Evolutionary conservation across 2,329 filamentous ascomycete species (phyloP).

Genomic region (Blastomyces percursus): DNA sequence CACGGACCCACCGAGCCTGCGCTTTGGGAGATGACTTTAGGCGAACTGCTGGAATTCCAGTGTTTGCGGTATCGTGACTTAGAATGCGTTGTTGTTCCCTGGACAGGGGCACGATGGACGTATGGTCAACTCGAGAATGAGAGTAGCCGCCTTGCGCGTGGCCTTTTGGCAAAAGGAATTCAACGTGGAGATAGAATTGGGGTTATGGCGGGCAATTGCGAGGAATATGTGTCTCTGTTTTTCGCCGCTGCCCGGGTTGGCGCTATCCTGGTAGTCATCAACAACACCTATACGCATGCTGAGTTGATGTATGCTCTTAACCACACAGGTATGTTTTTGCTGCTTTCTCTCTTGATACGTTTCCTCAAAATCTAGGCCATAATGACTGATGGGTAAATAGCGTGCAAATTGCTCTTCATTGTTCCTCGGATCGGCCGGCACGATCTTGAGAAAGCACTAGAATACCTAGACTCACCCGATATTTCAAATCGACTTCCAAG

Average conservation of each 20-base stretch:
- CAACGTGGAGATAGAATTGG: conserved; percentile 58
- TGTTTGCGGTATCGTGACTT: conserved; percentile 52
- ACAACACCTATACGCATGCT: conserved; percentile 68
- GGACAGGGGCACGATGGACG: conserved; percentile 65
- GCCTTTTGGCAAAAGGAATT: conserved; percentile 56
- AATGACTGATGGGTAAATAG: conserved; percentile 28
- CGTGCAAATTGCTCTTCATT: conserved; percentile 62
- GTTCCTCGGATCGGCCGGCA: conserved; percentile 57
- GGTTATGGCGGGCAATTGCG: conserved; percentile 58
- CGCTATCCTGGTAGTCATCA: conserved; percentile 62
- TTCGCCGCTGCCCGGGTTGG: conserved; percentile 58
- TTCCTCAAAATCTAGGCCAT: background rate
- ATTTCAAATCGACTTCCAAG: conserved; percentile 29
- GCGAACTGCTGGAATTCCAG: conserved; percentile 62
- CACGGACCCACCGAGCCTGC: conserved; percentile 58
- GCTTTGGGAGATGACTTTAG: conserved; percentile 59
- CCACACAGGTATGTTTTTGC: conserved; percentile 49
- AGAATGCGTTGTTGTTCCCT: conserved; percentile 63
- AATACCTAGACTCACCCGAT: conserved; percentile 36
- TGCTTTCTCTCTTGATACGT: background rate
- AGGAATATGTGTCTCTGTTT: conserved; percentile 54
- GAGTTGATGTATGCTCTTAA: conserved; percentile 61
- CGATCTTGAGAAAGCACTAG: conserved; percentile 51
- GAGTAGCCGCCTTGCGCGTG: conserved; percentile 51
- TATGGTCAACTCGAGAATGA: conserved; percentile 55